Base-by-base conservation (phyloP, 192 early-diverging fungal genomes). In the Mortierella alpina region DNA sequence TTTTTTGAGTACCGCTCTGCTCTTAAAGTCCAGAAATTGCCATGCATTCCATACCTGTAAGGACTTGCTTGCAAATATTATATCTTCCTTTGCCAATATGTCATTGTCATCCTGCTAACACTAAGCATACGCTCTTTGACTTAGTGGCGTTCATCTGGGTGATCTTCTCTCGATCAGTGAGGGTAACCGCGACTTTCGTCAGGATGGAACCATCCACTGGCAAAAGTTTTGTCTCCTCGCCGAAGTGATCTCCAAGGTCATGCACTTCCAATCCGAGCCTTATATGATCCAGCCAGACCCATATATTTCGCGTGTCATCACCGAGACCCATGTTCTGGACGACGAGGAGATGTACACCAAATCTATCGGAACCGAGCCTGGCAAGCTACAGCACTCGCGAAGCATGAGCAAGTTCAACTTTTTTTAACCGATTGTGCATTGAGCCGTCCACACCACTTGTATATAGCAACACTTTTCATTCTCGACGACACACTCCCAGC, bases 41-140 rank as follows among this genome's bases (percentile, higher is more conserved):
- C 90, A 9, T 90, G 90, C 56, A 92, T 95, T 40, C 93, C 93
- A 18, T 95, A 95, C 72, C 69, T 95, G 93, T 94, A 87, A 81
- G 81, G 83, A 48, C 12, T 62, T n/a, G 14, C 7, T 15, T 40
- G 8, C 23, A 52, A 42, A 64, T 63, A 13, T 15, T 11, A 46
- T 53, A 44, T 60, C 5, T 42, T 46, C 9, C 3, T 55, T 41
- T 23, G 10, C n/a, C 50, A 64, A 52, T 17, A 50, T 40, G 12
- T 23, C 11, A 13, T 5, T 51, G 18, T 6, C 39, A n/a, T 39
- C 7, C 8, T 55, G 53, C 15, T 8, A 13, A 7, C 7, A 55
- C n/a, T 18, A n/a, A 20, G 8, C 1, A 18, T 18, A 10, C 9
- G 39, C 45, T 66, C 15, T 3, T 45, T n/a, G n/a, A 5, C 7